Evolutionary conservation across 495 filamentous ascomycete species (phyloP).

Genomic region (Mycothermus thermophilus): DNA sequence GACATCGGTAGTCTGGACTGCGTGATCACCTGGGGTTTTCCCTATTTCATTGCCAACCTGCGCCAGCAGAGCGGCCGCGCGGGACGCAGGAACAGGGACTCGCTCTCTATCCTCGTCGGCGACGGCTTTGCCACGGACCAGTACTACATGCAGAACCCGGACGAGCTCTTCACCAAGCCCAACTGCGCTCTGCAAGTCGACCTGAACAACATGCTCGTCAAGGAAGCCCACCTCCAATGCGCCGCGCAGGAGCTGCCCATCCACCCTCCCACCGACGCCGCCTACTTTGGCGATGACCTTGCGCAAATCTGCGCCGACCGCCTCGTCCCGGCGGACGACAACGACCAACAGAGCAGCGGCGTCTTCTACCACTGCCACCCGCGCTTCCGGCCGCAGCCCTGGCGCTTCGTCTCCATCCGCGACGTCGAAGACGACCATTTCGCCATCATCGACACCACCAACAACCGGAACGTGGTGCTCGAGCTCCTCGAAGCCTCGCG

Average conservation of each 20-base stretch:
- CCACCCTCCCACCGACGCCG: conserved; percentile 52
- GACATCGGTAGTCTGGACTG: conserved; percentile 94
- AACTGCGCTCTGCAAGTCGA: conserved; percentile 84
- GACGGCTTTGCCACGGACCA: conserved; percentile 88
- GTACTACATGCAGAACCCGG: conserved; percentile 90
- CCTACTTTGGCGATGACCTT: conserved; percentile 71
- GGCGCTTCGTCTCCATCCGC: conserved; percentile 71
- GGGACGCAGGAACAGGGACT: conserved; percentile 87
- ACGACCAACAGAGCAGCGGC: too few relatives aligned
- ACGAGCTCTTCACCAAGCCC: conserved; percentile 89
- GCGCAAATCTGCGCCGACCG: conserved; percentile 58
- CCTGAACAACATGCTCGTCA: conserved; percentile 75
- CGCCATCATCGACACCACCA: conserved; percentile 79
- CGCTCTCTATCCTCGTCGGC: conserved; percentile 80
- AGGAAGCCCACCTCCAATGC: conserved; percentile 91
- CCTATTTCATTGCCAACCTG: conserved; percentile 86
- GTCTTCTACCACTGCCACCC: conserved; percentile 88
- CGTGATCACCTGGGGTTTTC: conserved; percentile 87
- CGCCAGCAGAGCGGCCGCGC: conserved; percentile 91
- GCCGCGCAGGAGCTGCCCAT: conserved; percentile 94
- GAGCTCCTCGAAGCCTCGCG: conserved; percentile 94
- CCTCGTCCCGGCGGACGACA: conserved; percentile 55
- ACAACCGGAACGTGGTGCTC: conserved; percentile 68
- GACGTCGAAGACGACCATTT: conserved; percentile 90
- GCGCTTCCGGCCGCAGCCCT: conserved; percentile 75